Percentiles rank a stretch among this genome's conserved stretches.
Conservation (phyloP, 2,329 filamentous ascomycete genomes). For the Xenosphaeropsis pyriputrescens region DNA sequence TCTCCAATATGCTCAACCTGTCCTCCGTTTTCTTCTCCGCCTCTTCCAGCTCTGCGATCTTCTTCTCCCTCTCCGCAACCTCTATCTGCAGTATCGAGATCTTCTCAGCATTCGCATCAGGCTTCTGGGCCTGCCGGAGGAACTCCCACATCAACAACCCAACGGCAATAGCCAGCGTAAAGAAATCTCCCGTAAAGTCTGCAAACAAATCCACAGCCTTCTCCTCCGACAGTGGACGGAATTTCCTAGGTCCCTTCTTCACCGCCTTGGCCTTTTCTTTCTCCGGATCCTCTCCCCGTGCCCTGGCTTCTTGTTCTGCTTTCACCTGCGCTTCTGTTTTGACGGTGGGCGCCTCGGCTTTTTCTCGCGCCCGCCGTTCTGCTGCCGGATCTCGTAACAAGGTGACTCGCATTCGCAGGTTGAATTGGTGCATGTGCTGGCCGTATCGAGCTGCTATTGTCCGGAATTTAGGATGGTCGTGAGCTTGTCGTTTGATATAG, state of each 20-base stretch:
- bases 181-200: constrained; percentile 47
- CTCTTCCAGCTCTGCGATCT: constrained; percentile 38
- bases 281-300: no score
- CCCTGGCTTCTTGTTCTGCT: constrained; percentile 30
- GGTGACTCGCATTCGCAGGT: constrained; percentile 49
- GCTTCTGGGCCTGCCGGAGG: constrained; percentile 41
- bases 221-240: constrained; percentile 44
- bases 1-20: constrained; percentile 16
- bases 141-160: constrained; percentile 47
- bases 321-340: constrained; percentile 47
- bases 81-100: constrained; percentile 37
- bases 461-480: constrained; percentile 48
- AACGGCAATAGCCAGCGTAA: constrained; percentile 44
- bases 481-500: constrained; percentile 49
- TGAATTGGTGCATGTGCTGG: constrained; percentile 49
- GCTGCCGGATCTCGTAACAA: constrained; percentile 40
- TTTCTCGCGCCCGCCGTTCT: constrained; percentile 43
- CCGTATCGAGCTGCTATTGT: constrained; percentile 45
- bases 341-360: constrained; percentile 47
- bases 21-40: constrained; percentile 20
- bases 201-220: constrained; percentile 55
- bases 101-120: constrained; percentile 38
- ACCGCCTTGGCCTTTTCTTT: constrained; percentile 22
- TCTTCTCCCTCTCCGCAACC: constrained; percentile 32
- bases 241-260: constrained; percentile 47